These are phyloP conservation scores for Noccaea caerulescens DNA, from an alignment of 345 rosid species.

Conservation along the genomic window DNA sequence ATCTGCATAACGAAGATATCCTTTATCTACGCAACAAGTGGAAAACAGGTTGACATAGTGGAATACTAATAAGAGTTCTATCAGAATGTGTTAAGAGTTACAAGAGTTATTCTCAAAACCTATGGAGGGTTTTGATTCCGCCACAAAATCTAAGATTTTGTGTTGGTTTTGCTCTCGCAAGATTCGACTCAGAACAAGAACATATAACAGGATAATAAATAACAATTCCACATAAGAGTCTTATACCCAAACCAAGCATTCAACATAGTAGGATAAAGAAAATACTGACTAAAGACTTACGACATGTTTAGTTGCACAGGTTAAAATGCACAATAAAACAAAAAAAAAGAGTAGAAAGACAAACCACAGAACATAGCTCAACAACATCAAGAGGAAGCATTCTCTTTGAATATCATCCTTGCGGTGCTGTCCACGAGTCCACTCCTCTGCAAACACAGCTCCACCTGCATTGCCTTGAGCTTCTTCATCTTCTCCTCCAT, in stretches of 20 bases:
- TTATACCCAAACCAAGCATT: constrained; percentile 32
- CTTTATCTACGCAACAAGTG: not conserved
- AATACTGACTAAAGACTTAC: constrained; percentile 6
- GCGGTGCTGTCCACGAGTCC: constrained; percentile 41
- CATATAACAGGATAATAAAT: not conserved
- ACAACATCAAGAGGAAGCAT: constrained; percentile 9
- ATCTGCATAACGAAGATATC: constrained; percentile 23
- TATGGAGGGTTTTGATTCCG: not conserved
- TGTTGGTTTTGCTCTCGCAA: not conserved
- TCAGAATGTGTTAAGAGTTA: too few relatives aligned
- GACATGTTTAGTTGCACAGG: constrained; percentile 14
- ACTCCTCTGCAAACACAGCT: constrained; percentile 46
- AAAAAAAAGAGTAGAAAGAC: not conserved
- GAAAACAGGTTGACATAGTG: not conserved
- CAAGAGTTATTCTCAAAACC: too few relatives aligned
- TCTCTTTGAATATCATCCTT: constrained; percentile 42
- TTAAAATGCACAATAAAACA: constrained; percentile 18
- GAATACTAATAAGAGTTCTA: not conserved
- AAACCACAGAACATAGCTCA: not conserved
- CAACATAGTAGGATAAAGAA: constrained; percentile 25
- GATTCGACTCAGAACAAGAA: not conserved
- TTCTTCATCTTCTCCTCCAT: constrained; percentile 49
- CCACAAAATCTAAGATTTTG: not conserved
- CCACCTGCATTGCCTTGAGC: constrained; percentile 42
- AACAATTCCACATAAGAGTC: constrained; percentile 5